Base-by-base conservation (phyloP, 225 moss, liverwort and hornwort genomes). In the Rhytidiadelphus loreus region DNA sequence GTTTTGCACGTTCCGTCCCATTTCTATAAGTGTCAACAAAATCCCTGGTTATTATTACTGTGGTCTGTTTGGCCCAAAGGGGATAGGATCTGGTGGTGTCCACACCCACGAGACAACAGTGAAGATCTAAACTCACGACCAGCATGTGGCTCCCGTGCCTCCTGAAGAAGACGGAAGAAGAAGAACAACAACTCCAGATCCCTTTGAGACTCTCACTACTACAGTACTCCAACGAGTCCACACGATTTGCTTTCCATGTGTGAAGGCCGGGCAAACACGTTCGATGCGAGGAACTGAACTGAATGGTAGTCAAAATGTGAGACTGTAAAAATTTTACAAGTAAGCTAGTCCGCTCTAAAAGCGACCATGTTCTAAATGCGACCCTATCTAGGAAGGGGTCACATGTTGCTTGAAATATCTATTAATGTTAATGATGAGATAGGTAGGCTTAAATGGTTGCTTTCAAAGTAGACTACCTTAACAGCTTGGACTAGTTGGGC, bases 101-200 rank as follows among this genome's bases (percentile, higher is more conserved):
- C 88, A 82, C 88, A 41, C 68, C 61, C 53, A 60, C 33, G 46
- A 72, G 59, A 73, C 76, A 69, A 56, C 16, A 19, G n/a, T n/a
- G 60, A 61, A 44, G 32, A 32, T 29, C 28, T 4, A 30, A 29
- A 30, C 29, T 44, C 72, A 25, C 72, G 17, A 5, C 37, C 82
- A 86, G 32, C 77, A 44, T 89, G 91, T 91, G 91, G 91, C 71
- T 89, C 41, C 79, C 72, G 18, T 58, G 72, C 50, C 63, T 63
- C 71, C 71, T 23, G 61, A 72, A 72, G 72, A 17, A 44, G 17
- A 15, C 26, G 75, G 21, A 5, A 23, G 52, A 52, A 52, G 7
- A 8, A 2, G 19, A 53, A 32, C 41, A 43, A 32, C 6, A 43
- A 78, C 41, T 77, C 32, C 33, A 16, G 63, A 39, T 53, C 13